Base-by-base conservation (phyloP, 2,329 filamentous ascomycete species). In the Tolypocladium ophioglossoides region DNA sequence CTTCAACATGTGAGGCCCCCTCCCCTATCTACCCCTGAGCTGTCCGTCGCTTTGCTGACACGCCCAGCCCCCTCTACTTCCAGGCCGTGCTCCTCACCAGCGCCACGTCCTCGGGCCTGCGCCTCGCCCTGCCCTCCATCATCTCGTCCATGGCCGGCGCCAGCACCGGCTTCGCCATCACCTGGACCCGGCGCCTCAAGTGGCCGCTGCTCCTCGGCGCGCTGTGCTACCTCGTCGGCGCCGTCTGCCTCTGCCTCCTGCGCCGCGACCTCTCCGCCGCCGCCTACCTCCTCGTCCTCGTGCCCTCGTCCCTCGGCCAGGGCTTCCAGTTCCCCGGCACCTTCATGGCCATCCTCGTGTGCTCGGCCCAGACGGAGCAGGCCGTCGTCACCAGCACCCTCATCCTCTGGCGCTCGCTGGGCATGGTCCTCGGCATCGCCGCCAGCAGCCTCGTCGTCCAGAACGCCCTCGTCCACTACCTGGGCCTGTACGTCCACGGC, bases 351-450 rank as follows among this genome's bases (percentile, higher is more conserved):
- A 71, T 87, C 1, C 76, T 88, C 24, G 80, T 79, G 2, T 77
- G 78, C 2, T 82, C 78, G 46, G 68, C 75, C 6, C 82, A 85
- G 62, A 64, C 72, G 6, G 82, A 86, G 50, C 84, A 87, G 66
- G 85, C 85, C 16, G 83, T 87, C 41, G 82, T 84, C 14, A 87
- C 86, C 1, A 83, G 79, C 52, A 89, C 87, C 0, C 72, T 91
- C 56, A 78, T 86, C 20, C 71, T 91, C 20, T 90, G 85, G 82
- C 78, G 87, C 53, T 83, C 80, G 55, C 69, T 91, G 6, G 88
- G 87, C 8, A 79, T 78, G 54, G 86, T 91, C 1, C 76, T 91
- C 63, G 88, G 87, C n/a, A 80, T 91, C 47, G 83, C 87, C 1
- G 72, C 78, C 52, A 87, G 83, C 59, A 87, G 84, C 64, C 76